Percentiles rank a stretch among this genome's conserved stretches.
These are phyloP conservation scores for Heterobasidion irregulare DNA, from an alignment of 1,284 basidiomycete species.

Conservation along the genomic window DNA sequence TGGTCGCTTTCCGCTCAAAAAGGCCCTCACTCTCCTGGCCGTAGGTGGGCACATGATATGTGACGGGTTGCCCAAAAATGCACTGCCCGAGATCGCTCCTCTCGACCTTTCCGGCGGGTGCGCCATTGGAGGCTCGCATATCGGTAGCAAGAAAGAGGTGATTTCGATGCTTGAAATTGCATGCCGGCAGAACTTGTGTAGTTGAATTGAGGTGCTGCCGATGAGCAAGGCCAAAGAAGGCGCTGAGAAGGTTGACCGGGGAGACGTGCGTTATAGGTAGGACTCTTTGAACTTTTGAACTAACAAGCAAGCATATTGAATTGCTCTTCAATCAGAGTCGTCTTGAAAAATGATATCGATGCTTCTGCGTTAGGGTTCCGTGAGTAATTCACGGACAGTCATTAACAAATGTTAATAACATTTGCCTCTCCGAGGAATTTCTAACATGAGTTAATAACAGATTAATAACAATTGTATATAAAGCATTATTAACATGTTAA, in stretches of 20 bases:
- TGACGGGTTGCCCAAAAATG: neutral
- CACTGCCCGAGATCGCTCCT: neutral
- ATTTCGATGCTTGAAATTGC: constrained; percentile 53
- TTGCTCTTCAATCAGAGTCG: neutral
- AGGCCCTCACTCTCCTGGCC: neutral
- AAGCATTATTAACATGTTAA: too few species aligned
- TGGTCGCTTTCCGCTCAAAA: neutral
- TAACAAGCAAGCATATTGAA: neutral
- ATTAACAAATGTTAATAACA: too few species aligned
- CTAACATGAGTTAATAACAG: too few species aligned
- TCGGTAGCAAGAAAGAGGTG: constrained; percentile 58
- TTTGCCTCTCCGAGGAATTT: too few species aligned
- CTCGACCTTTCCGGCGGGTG: constrained; percentile 32
- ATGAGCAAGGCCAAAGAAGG: neutral
- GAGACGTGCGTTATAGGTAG: neutral
- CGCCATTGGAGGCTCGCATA: constrained; percentile 35
- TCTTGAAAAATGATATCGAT: neutral
- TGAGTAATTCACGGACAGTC: too few species aligned
- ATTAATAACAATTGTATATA: too few species aligned
- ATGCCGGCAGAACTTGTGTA: constrained; percentile 40
- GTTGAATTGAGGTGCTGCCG: neutral
- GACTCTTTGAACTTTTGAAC: neutral
- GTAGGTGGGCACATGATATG: neutral
- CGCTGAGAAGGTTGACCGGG: neutral
- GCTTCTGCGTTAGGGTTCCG: neutral